Percentiles rank a stretch among this genome's conserved stretches.
phyloP scores from a whole-genome alignment of 495 filamentous ascomycete species.

The Aspergillus heteromorphus region DNA sequence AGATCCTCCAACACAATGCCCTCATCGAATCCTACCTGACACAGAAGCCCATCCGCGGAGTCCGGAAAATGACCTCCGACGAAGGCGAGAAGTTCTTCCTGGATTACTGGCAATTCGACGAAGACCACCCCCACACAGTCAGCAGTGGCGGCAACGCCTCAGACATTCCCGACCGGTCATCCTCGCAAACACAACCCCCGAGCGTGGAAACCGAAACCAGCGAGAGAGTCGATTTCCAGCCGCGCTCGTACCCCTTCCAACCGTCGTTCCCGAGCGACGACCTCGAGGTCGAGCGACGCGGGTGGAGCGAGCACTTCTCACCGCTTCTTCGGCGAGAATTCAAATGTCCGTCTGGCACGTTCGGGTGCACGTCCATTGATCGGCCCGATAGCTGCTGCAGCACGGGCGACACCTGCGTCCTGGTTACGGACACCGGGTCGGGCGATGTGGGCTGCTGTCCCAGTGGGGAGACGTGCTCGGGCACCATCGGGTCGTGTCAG shows the following conservation, averaged over 20 bases:
- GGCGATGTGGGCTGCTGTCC: conserved; percentile 87
- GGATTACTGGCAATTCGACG: conserved; percentile 53
- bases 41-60: conserved; percentile 23
- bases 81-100: conserved; percentile 80
- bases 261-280: conserved; percentile 27
- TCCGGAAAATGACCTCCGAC: conserved; percentile 76
- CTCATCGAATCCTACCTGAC: conserved; percentile 16
- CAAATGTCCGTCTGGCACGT: conserved; percentile 67
- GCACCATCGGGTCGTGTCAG: conserved; percentile 57
- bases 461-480: conserved; percentile 60
- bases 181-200: neutral
- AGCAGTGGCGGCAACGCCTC: neutral
- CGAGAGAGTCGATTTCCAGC: conserved; percentile 1
- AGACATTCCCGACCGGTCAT: neutral
- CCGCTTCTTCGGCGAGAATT: conserved; percentile 49
- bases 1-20: conserved; percentile 22
- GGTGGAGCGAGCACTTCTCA: conserved; percentile 13
- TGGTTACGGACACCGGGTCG: conserved; percentile 65
- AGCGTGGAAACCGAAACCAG: neutral
- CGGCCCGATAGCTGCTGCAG: conserved; percentile 74
- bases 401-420: conserved; percentile 58
- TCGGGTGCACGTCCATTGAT: conserved; percentile 60
- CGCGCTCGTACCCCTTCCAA: conserved; percentile 27
- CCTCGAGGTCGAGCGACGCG: conserved; percentile 10
- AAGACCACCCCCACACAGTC: conserved; percentile 14